phyloP scores from a whole-genome alignment of 2,329 filamentous ascomycete genomes.

The Mollisiaceae sp. region DNA sequence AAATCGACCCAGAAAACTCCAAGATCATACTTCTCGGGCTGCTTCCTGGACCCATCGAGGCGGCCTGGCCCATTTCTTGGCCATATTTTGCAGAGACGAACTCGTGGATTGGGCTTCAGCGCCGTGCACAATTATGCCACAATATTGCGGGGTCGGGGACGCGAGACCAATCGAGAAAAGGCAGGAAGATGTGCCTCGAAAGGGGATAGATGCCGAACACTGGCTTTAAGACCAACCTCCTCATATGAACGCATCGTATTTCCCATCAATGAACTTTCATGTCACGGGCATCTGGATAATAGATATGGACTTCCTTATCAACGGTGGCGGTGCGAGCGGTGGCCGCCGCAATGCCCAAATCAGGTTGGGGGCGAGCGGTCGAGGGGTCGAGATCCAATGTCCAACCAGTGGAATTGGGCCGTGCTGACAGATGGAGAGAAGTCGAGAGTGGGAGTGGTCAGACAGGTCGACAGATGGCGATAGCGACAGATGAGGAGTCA shows the following conservation, averaged over 20 bases:
- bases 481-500: constrained; percentile 6
- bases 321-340: neutral
- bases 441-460: neutral
- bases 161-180: neutral
- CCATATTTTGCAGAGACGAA: neutral
- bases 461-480: neutral
- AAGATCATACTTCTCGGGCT: neutral
- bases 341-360: constrained; percentile 6
- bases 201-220: neutral
- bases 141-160: neutral
- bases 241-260: neutral
- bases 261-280: neutral
- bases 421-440: neutral
- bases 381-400: neutral
- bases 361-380: neutral
- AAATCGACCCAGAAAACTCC: neutral
- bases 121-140: neutral
- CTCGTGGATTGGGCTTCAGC: neutral
- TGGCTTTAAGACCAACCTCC: neutral
- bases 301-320: neutral
- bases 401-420: neutral
- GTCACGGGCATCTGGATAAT: too few relatives aligned
- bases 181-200: neutral
- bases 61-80: neutral
- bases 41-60: neutral